Conservation (phyloP, 768 basidiomycete genomes). For the Pleurotus ostreatus region DNA sequence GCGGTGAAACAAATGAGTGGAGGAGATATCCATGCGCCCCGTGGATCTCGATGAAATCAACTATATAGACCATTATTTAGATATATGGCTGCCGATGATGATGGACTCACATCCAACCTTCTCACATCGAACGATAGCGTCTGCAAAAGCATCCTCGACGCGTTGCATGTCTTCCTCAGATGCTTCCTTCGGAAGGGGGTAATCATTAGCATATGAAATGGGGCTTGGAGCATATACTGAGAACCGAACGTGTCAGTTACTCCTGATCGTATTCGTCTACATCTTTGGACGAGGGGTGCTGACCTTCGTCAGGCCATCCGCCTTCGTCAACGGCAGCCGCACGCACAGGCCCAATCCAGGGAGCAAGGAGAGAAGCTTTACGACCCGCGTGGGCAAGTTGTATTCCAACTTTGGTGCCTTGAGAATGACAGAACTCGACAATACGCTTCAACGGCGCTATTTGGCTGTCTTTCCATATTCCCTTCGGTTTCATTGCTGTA, state of each 20-base stretch:
- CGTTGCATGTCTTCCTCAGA: slow-evolving; percentile 47
- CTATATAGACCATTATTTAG: slow-evolving; percentile 23
- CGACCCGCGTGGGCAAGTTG: slow-evolving; percentile 75
- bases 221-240: slow-evolving; percentile 61
- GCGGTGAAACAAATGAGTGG: slow-evolving; percentile 65
- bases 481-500: slow-evolving; percentile 25
- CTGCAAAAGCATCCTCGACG: slow-evolving; percentile 58
- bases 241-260: background rate
- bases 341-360: slow-evolving; percentile 47
- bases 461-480: slow-evolving; percentile 75
- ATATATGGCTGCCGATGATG: background rate
- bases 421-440: slow-evolving; percentile 69
- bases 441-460: slow-evolving; percentile 66
- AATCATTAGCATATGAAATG: slow-evolving; percentile 48
- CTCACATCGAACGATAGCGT: slow-evolving; percentile 50
- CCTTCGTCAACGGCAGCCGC: slow-evolving; percentile 32
- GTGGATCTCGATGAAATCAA: slow-evolving; percentile 72
- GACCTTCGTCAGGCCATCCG: slow-evolving; percentile 71
- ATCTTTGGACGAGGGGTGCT: slow-evolving; percentile 1
- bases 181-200: slow-evolving; percentile 57
- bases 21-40: slow-evolving; percentile 70
- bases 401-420: slow-evolving; percentile 68
- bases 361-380: slow-evolving; percentile 68
- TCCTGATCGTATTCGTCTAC: background rate
- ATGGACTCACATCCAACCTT: slow-evolving; percentile 52